Evolutionary conservation across 305 asterid genomes (phyloP).

Genomic region (Fraxinus angustifolia): DNA sequence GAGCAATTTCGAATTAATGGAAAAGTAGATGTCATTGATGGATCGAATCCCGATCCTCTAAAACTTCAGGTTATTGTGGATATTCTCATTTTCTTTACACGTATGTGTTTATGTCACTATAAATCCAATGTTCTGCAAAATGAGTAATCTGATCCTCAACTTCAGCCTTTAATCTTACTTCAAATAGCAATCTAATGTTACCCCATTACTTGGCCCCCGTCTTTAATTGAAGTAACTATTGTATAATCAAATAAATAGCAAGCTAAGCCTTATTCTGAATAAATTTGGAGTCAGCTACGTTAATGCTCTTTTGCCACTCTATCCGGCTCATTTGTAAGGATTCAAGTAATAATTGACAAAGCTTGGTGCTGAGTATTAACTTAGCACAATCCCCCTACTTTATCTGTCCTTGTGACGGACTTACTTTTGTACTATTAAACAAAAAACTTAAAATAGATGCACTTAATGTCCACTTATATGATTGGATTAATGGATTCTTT

Average conservation of each 20-base stretch:
- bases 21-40: slow-evolving; percentile 62
- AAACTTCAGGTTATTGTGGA: slow-evolving; percentile 54
- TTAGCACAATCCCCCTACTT: background rate
- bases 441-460: background rate
- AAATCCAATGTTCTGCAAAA: background rate
- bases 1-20: slow-evolving; percentile 88
- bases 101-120: background rate
- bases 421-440: background rate
- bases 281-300: background rate
- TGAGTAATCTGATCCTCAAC: background rate
- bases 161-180: background rate
- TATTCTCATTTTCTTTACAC: background rate
- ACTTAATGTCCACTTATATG: background rate
- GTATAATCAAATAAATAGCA: background rate
- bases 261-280: background rate
- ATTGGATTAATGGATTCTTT: background rate
- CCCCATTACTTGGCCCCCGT: background rate
- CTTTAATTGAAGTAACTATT: background rate
- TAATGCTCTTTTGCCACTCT: background rate
- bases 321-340: background rate
- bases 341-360: background rate
- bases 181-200: background rate
- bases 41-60: slow-evolving; percentile 50
- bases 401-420: background rate
- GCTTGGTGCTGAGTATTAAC: background rate